These are phyloP conservation scores for Lathyrus aphaca DNA, from an alignment of 306 rosid genomes.

Conservation along the genomic window DNA sequence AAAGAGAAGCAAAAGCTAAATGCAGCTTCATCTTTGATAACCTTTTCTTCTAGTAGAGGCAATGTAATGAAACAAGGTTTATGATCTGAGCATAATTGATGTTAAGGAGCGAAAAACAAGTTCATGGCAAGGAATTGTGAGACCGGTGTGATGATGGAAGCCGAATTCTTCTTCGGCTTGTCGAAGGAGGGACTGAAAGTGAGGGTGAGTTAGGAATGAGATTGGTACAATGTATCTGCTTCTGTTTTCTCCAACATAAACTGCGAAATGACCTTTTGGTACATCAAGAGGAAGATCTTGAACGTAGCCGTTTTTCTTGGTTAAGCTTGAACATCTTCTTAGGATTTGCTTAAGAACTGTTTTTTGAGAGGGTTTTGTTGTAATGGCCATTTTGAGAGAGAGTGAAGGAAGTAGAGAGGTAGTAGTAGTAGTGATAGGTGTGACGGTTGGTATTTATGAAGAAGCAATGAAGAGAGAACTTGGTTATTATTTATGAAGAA, in stretches of 20 bases:
- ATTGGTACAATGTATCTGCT: conserved; percentile 87
- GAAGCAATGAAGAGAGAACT: neutral
- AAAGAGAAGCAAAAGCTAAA: conserved; percentile 56
- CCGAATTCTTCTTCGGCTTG: conserved; percentile 97
- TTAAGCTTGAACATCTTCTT: conserved; percentile 75
- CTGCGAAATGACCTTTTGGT: conserved; percentile 91
- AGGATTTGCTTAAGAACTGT: conserved; percentile 78
- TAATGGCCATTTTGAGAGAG: conserved; percentile 61
- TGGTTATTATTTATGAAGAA: conserved; percentile 49
- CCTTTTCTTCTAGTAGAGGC: conserved; percentile 39
- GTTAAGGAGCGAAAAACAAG: conserved; percentile 80
- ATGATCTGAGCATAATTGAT: conserved; percentile 61
- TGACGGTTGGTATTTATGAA: conserved; percentile 56
- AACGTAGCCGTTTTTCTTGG: conserved; percentile 48
- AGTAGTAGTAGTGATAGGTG: neutral
- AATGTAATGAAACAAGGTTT: neutral
- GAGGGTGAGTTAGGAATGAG: conserved; percentile 74
- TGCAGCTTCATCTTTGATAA: conserved; percentile 61
- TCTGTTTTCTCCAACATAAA: conserved; percentile 84
- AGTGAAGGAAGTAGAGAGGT: neutral
- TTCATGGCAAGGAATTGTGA: conserved; percentile 93
- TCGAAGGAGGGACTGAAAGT: conserved; percentile 76
- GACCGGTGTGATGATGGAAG: conserved; percentile 89
- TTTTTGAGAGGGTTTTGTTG: conserved; percentile 60
- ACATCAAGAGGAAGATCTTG: conserved; percentile 69